A percentile compares a stretch with the other conserved stretches of the same genome.
Evolutionary conservation across 169 alveolate species (phyloP).

Genomic region (Plasmodium vivax): DNA sequence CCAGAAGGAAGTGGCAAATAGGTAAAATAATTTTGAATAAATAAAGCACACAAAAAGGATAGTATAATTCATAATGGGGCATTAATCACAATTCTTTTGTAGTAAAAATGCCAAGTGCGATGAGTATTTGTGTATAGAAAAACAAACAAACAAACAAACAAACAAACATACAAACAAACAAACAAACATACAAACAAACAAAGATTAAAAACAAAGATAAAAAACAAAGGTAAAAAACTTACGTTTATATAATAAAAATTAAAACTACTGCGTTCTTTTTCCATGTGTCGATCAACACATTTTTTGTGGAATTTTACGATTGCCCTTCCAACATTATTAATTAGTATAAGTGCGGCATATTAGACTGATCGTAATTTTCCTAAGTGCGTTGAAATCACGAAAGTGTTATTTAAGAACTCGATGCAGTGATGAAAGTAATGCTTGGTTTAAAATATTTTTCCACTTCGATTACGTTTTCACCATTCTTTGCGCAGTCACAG

Average conservation of each 20-base stretch:
- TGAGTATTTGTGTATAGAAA: too few species aligned
- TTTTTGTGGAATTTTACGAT: neutral
- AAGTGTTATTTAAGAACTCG: neutral
- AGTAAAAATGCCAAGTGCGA: too few species aligned
- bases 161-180: too few species aligned
- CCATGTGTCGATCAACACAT: neutral
- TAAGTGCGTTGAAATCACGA: neutral
- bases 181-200: too few species aligned
- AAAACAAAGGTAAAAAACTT: neutral
- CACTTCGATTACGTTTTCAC: neutral
- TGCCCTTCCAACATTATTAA: neutral
- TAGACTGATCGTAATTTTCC: neutral
- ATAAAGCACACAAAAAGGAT: too few species aligned
- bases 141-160: too few species aligned
- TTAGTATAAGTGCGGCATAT: neutral
- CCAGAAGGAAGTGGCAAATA: too few species aligned
- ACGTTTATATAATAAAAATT: neutral
- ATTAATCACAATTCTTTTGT: too few species aligned
- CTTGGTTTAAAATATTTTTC: neutral
- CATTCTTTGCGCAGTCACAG: neutral
- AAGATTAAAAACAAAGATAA: too few species aligned
- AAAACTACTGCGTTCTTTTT: neutral
- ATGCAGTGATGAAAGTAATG: neutral
- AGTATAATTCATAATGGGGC: too few species aligned
- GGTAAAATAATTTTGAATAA: too few species aligned